These are phyloP conservation scores for Dimargaris xerosporica DNA, from an alignment of 192 early-diverging fungal genomes.

Conservation along the genomic window DNA sequence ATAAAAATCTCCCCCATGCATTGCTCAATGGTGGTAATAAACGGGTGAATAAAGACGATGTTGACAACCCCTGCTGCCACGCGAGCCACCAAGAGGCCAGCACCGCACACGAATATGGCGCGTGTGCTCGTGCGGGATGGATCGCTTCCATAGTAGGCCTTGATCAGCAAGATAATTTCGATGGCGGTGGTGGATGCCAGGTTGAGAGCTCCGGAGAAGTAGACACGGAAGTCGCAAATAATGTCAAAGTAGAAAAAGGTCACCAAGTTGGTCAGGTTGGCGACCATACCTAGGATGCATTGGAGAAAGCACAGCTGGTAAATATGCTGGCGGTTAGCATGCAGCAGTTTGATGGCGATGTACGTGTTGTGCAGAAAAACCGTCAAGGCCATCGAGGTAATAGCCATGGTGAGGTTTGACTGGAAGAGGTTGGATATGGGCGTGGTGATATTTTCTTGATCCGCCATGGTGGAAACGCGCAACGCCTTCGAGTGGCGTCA, in stretches of 20 bases:
- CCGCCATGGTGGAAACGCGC: no score
- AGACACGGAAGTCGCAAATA: background rate
- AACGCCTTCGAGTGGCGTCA: no score
- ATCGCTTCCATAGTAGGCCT: background rate
- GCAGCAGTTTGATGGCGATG: background rate
- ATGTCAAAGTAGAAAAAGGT: slow-evolving; percentile 1
- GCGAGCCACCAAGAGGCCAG: background rate
- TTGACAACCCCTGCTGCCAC: background rate
- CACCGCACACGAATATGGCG: background rate
- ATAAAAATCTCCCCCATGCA: background rate
- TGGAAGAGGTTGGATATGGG: background rate
- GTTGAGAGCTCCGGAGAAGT: background rate
- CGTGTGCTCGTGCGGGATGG: background rate
- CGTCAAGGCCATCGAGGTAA: background rate
- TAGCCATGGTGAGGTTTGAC: background rate
- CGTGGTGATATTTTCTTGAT: no score
- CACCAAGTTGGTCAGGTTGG: background rate
- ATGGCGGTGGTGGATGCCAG: background rate
- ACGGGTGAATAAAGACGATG: background rate
- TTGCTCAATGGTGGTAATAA: background rate
- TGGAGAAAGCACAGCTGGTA: background rate
- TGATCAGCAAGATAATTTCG: background rate
- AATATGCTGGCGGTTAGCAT: background rate
- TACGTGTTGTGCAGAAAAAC: background rate
- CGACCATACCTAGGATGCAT: background rate